Evolutionary conservation across 2,329 filamentous ascomycete species (phyloP).

Genomic region (Penicillium oxalicum): DNA sequence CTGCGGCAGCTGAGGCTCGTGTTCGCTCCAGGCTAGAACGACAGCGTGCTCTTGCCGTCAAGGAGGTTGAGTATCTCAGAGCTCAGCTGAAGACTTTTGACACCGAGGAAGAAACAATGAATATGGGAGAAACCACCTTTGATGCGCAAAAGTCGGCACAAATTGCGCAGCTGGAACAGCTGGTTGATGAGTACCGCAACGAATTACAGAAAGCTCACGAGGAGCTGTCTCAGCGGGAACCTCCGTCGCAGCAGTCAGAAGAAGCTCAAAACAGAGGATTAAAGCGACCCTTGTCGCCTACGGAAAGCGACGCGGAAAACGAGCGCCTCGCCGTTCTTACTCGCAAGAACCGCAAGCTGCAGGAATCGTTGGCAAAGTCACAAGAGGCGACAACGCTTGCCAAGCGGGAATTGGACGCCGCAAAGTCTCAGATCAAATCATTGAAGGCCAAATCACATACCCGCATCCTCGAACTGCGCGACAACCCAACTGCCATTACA

Average conservation of each 20-base stretch:
- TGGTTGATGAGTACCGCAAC: slow-evolving; percentile 77
- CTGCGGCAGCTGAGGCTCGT: slow-evolving; percentile 56
- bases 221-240: slow-evolving; percentile 64
- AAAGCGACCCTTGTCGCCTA: slow-evolving; percentile 60
- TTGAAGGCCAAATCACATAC: slow-evolving; percentile 65
- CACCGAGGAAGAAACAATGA: slow-evolving; percentile 78
- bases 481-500: slow-evolving; percentile 83
- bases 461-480: slow-evolving; percentile 75
- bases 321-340: slow-evolving; percentile 74
- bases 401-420: slow-evolving; percentile 67
- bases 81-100: slow-evolving; percentile 87
- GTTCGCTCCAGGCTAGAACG: slow-evolving; percentile 71
- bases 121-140: slow-evolving; percentile 60
- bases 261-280: slow-evolving; percentile 43
- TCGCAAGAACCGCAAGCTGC: slow-evolving; percentile 81
- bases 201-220: slow-evolving; percentile 70
- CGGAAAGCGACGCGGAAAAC: slow-evolving; percentile 49
- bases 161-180: slow-evolving; percentile 73
- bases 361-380: slow-evolving; percentile 65
- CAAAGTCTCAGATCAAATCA: slow-evolving; percentile 64
- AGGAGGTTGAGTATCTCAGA: slow-evolving; percentile 89
- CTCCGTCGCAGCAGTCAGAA: slow-evolving; percentile 29
- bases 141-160: slow-evolving; percentile 69
- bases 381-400: slow-evolving; percentile 66
- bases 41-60: slow-evolving; percentile 76